Conservation (phyloP, 2,329 filamentous ascomycete genomes). For the Neoascochyta sp. region DNA sequence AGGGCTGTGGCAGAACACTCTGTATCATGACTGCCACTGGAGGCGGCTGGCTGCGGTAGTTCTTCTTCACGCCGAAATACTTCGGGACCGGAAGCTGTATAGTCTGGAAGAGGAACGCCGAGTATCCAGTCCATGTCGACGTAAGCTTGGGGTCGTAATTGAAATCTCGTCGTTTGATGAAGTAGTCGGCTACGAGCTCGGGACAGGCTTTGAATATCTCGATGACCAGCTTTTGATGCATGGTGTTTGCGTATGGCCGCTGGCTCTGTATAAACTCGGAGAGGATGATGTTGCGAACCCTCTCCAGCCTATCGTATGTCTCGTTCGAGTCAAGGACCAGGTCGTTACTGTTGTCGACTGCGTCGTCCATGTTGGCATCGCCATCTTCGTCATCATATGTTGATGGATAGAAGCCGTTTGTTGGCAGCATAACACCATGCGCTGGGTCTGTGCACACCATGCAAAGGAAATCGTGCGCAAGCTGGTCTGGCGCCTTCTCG, state of each 20-base stretch:
- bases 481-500: slow-evolving; percentile 58
- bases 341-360: slow-evolving; percentile 52
- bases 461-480: slow-evolving; percentile 71
- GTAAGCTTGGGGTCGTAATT: slow-evolving; percentile 88
- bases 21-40: slow-evolving; percentile 76
- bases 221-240: slow-evolving; percentile 77
- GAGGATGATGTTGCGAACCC: slow-evolving; percentile 74
- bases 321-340: slow-evolving; percentile 66
- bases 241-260: slow-evolving; percentile 75
- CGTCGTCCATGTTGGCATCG: slow-evolving; percentile 32
- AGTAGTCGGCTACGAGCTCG: slow-evolving; percentile 85
- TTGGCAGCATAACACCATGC: slow-evolving; percentile 70
- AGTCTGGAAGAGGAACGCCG: slow-evolving; percentile 78
- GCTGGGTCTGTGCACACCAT: slow-evolving; percentile 69
- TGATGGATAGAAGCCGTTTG: slow-evolving; percentile 81
- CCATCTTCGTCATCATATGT: slow-evolving; percentile 56
- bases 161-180: slow-evolving; percentile 70
- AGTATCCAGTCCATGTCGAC: slow-evolving; percentile 92
- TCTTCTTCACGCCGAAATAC: slow-evolving; percentile 64
- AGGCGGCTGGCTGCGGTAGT: slow-evolving; percentile 66
- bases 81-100: slow-evolving; percentile 70
- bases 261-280: slow-evolving; percentile 75
- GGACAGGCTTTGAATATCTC: slow-evolving; percentile 77
- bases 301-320: slow-evolving; percentile 66
- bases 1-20: slow-evolving; percentile 76